Conservation (phyloP, 768 basidiomycete species). For the Trametes cubensis region DNA sequence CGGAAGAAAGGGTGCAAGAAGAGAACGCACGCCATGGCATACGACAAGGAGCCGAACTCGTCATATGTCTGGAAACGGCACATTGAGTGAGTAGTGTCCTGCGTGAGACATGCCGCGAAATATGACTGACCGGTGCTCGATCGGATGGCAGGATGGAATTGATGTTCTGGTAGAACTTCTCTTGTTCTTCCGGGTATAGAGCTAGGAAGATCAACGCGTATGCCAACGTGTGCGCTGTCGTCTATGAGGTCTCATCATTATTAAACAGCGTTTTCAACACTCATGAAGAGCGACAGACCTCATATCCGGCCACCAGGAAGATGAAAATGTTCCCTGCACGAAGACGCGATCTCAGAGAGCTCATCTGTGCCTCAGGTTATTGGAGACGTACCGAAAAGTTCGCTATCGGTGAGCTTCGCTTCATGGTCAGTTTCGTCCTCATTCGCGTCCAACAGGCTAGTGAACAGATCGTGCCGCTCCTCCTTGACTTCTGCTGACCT, state of each 20-base stretch:
- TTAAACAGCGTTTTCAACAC: background rate
- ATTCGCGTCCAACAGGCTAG: conserved; percentile 51
- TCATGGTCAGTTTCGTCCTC: conserved; percentile 37
- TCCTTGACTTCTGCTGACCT: conserved; percentile 37
- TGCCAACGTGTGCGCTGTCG: conserved; percentile 38
- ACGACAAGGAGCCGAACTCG: conserved; percentile 31
- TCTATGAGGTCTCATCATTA: conserved; percentile 22
- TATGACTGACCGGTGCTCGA: conserved; percentile 29
- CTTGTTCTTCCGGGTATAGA: conserved; percentile 44
- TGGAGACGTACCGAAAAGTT: conserved; percentile 39
- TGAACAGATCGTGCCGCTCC: conserved; percentile 52
- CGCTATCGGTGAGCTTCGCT: conserved; percentile 43
- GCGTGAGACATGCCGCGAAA: background rate
- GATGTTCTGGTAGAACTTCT: conserved; percentile 40
- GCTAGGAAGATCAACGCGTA: conserved; percentile 41
- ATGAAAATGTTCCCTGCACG: conserved; percentile 41
- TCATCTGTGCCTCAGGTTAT: too few relatives aligned
- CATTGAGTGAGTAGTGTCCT: background rate
- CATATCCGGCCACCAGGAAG: conserved; percentile 52
- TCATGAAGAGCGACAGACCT: conserved; percentile 36
- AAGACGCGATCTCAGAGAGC: too few relatives aligned
- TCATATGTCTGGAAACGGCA: conserved; percentile 31
- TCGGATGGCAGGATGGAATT: conserved; percentile 31
- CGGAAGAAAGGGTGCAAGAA: too few relatives aligned
- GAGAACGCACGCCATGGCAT: conserved; percentile 33